A percentile compares a stretch with the other conserved stretches of the same genome.
Conservation (phyloP, 176 grass and related monocot genomes). For the Oryza longistaminata region DNA sequence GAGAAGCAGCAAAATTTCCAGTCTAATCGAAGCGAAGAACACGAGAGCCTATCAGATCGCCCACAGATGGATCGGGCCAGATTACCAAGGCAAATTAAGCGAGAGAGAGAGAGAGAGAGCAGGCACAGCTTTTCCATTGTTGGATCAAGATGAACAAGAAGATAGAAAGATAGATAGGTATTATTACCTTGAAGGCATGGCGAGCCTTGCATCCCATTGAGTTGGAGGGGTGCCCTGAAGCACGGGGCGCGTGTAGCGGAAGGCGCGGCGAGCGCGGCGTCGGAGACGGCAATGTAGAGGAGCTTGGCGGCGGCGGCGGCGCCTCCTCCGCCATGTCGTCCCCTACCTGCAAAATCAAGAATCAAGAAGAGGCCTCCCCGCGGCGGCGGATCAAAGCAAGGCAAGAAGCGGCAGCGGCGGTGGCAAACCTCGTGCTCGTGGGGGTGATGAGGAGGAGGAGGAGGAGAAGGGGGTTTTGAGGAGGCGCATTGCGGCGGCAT, state of each 20-base stretch:
- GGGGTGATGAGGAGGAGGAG: not conserved
- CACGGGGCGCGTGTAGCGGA: constrained; percentile 82
- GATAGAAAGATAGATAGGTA: not conserved
- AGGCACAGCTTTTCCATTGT: not conserved
- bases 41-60: not conserved
- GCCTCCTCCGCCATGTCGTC: constrained; percentile 37
- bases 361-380: constrained; percentile 19
- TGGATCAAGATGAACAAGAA: not conserved
- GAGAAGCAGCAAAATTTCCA: not conserved
- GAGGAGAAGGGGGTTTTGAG: constrained; percentile 21
- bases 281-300: constrained; percentile 82
- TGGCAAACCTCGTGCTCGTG: constrained; percentile 10
- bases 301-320: constrained; percentile 53
- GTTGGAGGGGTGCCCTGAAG: constrained; percentile 95
- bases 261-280: constrained; percentile 51
- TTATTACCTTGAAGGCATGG: constrained; percentile 92
- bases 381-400: not conserved
- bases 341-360: constrained; percentile 17
- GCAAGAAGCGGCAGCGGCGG: not conserved
- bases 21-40: not conserved
- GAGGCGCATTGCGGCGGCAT: constrained; percentile 44
- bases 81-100: not conserved
- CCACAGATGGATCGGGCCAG: not conserved
- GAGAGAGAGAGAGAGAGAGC: not conserved
- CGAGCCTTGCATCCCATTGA: constrained; percentile 99